These are phyloP conservation scores for Dionaea muscipula DNA, from an alignment of 179 eudicot species.

Conservation along the genomic window DNA sequence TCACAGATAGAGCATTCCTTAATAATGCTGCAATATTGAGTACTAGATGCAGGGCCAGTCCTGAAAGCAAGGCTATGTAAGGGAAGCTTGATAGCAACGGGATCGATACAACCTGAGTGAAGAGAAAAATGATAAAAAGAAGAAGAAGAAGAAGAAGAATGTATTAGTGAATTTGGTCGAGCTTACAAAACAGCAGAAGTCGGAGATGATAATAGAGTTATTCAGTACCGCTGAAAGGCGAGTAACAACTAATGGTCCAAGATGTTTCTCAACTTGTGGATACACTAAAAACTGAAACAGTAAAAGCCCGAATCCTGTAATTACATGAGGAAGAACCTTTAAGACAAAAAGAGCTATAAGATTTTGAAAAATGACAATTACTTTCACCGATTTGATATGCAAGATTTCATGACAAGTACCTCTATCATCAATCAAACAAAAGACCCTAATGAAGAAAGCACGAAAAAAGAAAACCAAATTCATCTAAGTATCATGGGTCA, in stretches of 20 bases:
- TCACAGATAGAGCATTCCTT: constrained; percentile 16
- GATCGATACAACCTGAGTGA: constrained; percentile 16
- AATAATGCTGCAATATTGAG: constrained; percentile 13
- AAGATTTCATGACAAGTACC: no score
- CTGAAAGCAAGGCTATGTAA: constrained; percentile 18
- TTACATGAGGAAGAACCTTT: neutral
- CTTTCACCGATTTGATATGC: no score
- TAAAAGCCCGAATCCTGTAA: constrained; percentile 15
- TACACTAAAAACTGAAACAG: constrained; percentile 15
- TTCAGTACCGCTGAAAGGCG: constrained; percentile 19
- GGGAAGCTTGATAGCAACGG: constrained; percentile 16
- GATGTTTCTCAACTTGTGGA: constrained; percentile 15
- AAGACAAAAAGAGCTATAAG: neutral
- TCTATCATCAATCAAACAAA: no score
- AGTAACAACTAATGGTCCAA: constrained; percentile 15
- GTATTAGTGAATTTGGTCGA: neutral
- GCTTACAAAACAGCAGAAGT: neutral
- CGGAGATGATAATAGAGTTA: neutral
- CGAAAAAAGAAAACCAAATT: no score
- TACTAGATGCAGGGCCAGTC: constrained; percentile 11
- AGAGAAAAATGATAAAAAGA: no score
- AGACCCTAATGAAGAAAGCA: no score
- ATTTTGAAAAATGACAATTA: no score
- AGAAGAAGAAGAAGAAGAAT: neutral
- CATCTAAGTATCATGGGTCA: no score